Evolutionary conservation across 169 alveolate genomes (phyloP).

Genomic region (Cryptosporidium baileyi): DNA sequence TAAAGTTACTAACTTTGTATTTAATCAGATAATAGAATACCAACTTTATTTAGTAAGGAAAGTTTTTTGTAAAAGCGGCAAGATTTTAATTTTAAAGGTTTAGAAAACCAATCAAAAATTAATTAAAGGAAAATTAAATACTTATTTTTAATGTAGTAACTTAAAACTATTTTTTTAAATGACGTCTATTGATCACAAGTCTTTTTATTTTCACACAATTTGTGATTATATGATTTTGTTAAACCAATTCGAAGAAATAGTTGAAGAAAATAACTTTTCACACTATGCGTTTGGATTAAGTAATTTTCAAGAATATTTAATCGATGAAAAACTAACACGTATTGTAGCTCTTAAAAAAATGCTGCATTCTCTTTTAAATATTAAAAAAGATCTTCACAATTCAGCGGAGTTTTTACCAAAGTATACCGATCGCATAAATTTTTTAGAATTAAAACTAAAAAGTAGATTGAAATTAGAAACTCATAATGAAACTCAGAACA

Average conservation of each 20-base stretch:
- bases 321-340: background rate
- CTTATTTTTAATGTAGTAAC: too few relatives aligned
- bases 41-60: too few relatives aligned
- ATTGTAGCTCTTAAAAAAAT: conserved; percentile 21
- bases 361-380: background rate
- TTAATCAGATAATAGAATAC: too few relatives aligned
- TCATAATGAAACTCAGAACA: background rate
- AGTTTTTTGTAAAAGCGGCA: too few relatives aligned
- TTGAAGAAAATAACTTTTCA: background rate
- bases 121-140: too few relatives aligned
- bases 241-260: background rate
- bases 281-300: conserved; percentile 29
- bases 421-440: background rate
- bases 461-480: background rate
- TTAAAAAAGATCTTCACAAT: background rate
- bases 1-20: too few relatives aligned
- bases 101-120: too few relatives aligned
- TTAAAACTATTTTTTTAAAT: too few relatives aligned
- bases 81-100: too few relatives aligned
- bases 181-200: too few relatives aligned
- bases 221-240: background rate
- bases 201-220: too few relatives aligned
- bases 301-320: background rate
- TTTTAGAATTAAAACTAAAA: conserved; percentile 18
- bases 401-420: background rate